Evolutionary conservation across 306 rosid species (phyloP), one percentile per base, ranked within the genome.

Genomic region (Corylus americana): DNA sequence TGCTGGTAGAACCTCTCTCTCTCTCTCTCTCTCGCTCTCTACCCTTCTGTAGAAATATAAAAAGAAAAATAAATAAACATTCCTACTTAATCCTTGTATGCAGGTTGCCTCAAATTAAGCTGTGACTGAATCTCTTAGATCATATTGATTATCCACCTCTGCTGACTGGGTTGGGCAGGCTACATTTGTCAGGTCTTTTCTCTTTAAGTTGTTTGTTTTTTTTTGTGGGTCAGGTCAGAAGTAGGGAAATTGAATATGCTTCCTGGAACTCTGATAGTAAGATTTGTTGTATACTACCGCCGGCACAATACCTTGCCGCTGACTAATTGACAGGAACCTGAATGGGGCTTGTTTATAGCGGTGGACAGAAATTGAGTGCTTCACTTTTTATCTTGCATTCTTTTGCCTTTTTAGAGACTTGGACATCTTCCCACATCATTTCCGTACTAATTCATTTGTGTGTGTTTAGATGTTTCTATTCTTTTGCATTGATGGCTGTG

Each of bases 261-360:
- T 81, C 78, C 76, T 42, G 45, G 82, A 53, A 73, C 74, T 74
- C 81, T 74, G 63, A 70, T 83, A 86, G 69, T 78, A 84, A 85
- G 82, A 73, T 55, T 55, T 76, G 87, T 86, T 89, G 88, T 80
- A 84, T 70, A 80, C 88, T 86, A 76, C 82, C 68, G 74, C 82
- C 68, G 74, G 53, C 62, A 83, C 78, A 72, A 76, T 42, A 47
- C 78, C 76, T 79, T 61, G 77, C 80, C 74, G 29, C 81, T 53
- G 85, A 75, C 70, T 55, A 20, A 48, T 39, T 66, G 63, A 58
- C 79, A 17, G 66, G 82, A 71, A 77, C 82, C 55, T 83, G 18
- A 68, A 72, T 18, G 85, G 74, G 66, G 81, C 75, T 77, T 42
- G 74, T 44, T 79, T 57, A 81, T 77, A 47, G 86, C 76, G 63